phyloP scores from a whole-genome alignment of 495 filamentous ascomycete species.

The Aspergillus sparsus region DNA sequence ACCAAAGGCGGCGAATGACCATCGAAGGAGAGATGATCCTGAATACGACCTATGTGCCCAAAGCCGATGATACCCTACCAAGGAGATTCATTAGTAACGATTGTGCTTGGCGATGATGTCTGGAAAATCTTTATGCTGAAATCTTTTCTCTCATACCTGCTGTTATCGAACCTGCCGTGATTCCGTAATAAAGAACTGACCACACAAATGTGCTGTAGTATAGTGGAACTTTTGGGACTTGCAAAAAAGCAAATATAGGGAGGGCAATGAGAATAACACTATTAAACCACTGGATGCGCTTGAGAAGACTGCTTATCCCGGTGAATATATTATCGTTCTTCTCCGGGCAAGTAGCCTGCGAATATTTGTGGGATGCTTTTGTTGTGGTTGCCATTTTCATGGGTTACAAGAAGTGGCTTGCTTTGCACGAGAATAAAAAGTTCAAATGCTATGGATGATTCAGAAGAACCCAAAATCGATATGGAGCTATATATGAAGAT shows the following conservation, averaged over 20 bases:
- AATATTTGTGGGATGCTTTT: no score
- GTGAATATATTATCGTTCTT: no score
- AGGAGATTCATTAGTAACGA: neutral
- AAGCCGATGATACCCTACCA: constrained; percentile 70
- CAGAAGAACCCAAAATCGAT: no score
- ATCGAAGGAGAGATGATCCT: constrained; percentile 70
- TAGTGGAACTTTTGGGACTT: neutral
- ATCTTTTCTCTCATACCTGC: neutral
- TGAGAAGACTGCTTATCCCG: no score
- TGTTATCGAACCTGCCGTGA: neutral
- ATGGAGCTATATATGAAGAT: no score
- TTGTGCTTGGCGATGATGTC: neutral
- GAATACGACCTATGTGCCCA: constrained; percentile 89
- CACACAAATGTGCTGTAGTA: neutral
- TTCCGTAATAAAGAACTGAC: neutral
- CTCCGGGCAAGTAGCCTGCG: no score
- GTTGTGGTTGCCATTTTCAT: no score
- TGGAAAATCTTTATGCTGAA: neutral
- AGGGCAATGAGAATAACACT: no score
- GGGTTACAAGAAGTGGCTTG: no score
- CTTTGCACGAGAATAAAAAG: no score
- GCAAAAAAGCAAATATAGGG: neutral
- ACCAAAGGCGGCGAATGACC: constrained; percentile 80
- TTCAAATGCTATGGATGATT: no score
- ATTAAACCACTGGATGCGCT: no score